Evolutionary conservation across 371 early-diverging fungal genomes (phyloP), one percentile per base, ranked within the genome.

Genomic region (Rhizopus sp.): DNA sequence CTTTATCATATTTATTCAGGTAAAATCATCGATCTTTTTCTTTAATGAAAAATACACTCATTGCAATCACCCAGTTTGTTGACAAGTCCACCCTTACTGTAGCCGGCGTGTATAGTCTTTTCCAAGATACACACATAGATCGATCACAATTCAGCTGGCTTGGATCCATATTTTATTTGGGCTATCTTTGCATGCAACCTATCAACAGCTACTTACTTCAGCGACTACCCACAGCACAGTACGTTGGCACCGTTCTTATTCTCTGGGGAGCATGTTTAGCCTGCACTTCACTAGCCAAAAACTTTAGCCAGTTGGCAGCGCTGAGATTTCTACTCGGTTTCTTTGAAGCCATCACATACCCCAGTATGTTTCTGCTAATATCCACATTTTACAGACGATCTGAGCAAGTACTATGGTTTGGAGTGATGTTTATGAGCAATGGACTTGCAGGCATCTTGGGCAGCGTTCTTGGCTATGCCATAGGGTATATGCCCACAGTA

Each of bases 281-380:
- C 7, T 62, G 58, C 12, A 70, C 62, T 33, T 42, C 69, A 1
- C 47, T 50, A 1, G 53, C 62, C 8, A 59, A 58, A 0, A 60
- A 67, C 40, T 76, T 76, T 61, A 1, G 51, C 17, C 57, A 68
- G 17, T 59, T 76, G n/a, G 72, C 72, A 33, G 69, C 53, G 7
- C 57, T 68, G 10, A 64, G 71, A 0, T 63, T 73, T 15, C 40
- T 76, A 13, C 59, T 76, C 5, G 77, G 77, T 0, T 68, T 76
- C 23, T 73, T 69, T 44, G 69, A 76, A 31, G 68, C 70, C 5
- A 54, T 56, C 2, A 68, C 71, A 0, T 72, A 76, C 23, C 73
- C 73, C 5, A 50, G 53, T 7, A 63, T 76, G 12, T 71, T 76
- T 33, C 53, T 76, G 31, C 44, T 76, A 10, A 66, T 73, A 7